Conservation (phyloP, 345 rosid genomes). For the Eucalyptus rudis region DNA sequence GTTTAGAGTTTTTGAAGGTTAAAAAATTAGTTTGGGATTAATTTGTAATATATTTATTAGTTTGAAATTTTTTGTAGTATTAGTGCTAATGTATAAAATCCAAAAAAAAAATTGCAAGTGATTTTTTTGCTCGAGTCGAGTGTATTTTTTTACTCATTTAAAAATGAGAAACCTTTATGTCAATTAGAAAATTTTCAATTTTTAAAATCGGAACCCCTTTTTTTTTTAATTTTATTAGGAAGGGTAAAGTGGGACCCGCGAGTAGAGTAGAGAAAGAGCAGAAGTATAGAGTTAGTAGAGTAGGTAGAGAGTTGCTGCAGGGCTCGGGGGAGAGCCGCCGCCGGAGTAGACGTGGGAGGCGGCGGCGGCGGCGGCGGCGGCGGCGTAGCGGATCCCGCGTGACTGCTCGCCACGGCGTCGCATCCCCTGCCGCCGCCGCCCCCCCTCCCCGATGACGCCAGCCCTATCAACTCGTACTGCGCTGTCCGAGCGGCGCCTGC, state of each 20-base stretch:
- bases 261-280: background rate
- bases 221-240: background rate
- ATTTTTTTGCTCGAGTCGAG: background rate
- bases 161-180: background rate
- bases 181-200: background rate
- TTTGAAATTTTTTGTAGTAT: too few species aligned
- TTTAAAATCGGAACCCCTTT: background rate
- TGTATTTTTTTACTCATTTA: background rate
- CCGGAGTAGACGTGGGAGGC: background rate
- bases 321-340: conserved; percentile 1
- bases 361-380: background rate
- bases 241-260: background rate
- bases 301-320: background rate
- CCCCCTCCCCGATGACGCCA: background rate
- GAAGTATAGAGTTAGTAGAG: background rate
- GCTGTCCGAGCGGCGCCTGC: background rate
- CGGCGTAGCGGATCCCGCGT: background rate
- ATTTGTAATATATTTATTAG: too few species aligned
- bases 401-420: background rate
- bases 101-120: background rate
- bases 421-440: background rate
- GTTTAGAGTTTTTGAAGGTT: too few species aligned
- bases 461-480: background rate
- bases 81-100: too few species aligned
- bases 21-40: too few species aligned